phyloP scores from a whole-genome alignment of 2,329 filamentous ascomycete species.

The Fusarium pseudograminearum region DNA sequence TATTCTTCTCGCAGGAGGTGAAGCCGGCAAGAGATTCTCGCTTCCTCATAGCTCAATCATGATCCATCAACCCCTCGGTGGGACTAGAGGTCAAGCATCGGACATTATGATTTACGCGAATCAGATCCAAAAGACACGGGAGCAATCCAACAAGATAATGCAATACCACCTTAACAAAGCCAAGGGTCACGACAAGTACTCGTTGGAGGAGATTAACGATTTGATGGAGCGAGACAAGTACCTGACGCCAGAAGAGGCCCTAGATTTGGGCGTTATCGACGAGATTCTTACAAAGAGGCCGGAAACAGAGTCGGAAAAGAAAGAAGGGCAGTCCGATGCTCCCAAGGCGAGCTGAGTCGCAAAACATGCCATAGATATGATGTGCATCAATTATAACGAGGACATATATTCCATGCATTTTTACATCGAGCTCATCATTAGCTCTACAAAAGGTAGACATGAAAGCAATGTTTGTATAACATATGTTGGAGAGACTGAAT shows the following conservation, averaged over 20 bases:
- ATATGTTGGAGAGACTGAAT: background rate
- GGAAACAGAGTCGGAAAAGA: constrained; percentile 52
- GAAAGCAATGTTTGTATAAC: background rate
- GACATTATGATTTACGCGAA: constrained; percentile 98
- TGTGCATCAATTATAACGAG: too few species aligned
- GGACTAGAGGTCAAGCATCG: constrained; percentile 72
- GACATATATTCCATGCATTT: too few species aligned
- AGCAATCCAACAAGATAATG: constrained; percentile 92
- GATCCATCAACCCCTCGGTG: constrained; percentile 94
- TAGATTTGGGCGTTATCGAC: constrained; percentile 92
- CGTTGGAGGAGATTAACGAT: constrained; percentile 85
- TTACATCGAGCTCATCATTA: background rate
- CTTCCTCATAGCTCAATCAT: constrained; percentile 96
- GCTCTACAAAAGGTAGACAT: background rate
- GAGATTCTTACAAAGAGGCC: constrained; percentile 80
- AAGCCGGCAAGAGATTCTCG: constrained; percentile 85
- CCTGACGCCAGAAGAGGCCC: constrained; percentile 86
- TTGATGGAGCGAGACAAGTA: constrained; percentile 99
- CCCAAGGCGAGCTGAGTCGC: constrained; percentile 21
- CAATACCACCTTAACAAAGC: constrained; percentile 84
- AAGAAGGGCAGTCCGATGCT: constrained; percentile 29
- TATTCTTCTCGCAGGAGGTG: constrained; percentile 86
- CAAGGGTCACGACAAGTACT: constrained; percentile 80
- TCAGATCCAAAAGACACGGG: constrained; percentile 89
- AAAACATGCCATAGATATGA: background rate